A percentile compares a stretch with the other conserved stretches of the same genome.
phyloP scores from a whole-genome alignment of 2,329 filamentous ascomycete species.

The Alternaria infectoria region DNA sequence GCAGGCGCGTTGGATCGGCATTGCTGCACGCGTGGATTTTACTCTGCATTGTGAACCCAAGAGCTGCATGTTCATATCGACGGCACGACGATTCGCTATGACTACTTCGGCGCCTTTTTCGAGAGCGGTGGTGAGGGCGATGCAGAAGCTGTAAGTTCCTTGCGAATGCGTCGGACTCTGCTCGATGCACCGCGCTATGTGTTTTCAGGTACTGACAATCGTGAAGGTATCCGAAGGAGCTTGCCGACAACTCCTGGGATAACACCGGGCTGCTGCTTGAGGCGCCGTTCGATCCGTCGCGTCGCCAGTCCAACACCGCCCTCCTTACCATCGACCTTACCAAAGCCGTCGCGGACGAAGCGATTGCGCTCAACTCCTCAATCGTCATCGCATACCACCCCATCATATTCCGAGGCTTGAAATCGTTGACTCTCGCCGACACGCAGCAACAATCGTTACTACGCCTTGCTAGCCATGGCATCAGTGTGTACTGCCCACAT shows the following conservation, averaged over 20 bases:
- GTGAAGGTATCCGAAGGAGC: slow-evolving; percentile 79
- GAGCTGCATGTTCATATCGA: slow-evolving; percentile 43
- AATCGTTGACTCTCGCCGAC: slow-evolving; percentile 82
- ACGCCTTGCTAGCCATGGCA: slow-evolving; percentile 79
- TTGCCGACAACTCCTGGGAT: slow-evolving; percentile 91
- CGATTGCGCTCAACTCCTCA: slow-evolving; percentile 75
- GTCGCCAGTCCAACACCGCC: slow-evolving; percentile 68
- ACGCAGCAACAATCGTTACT: slow-evolving; percentile 87
- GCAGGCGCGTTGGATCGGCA: slow-evolving; percentile 1
- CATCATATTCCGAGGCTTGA: slow-evolving; percentile 93
- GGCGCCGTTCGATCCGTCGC: slow-evolving; percentile 66
- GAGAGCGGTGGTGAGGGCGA: slow-evolving; percentile 73
- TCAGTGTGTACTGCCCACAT: slow-evolving; percentile 95
- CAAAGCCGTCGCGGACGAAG: slow-evolving; percentile 85
- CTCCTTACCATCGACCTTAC: slow-evolving; percentile 92
- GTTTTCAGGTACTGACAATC: slow-evolving; percentile 7
- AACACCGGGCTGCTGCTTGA: slow-evolving; percentile 87
- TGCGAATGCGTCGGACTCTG: not conserved
- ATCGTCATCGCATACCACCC: slow-evolving; percentile 94
- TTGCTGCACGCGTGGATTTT: slow-evolving; percentile 4
- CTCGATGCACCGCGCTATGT: not conserved
- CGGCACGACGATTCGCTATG: slow-evolving; percentile 50
- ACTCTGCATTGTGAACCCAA: not conserved
- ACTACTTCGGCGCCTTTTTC: slow-evolving; percentile 65
- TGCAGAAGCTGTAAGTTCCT: slow-evolving; percentile 74